A percentile compares a stretch with the other conserved stretches of the same genome.
phyloP scores from a whole-genome alignment of 2,329 filamentous ascomycete genomes.

The Fusarium gaditjirri region DNA sequence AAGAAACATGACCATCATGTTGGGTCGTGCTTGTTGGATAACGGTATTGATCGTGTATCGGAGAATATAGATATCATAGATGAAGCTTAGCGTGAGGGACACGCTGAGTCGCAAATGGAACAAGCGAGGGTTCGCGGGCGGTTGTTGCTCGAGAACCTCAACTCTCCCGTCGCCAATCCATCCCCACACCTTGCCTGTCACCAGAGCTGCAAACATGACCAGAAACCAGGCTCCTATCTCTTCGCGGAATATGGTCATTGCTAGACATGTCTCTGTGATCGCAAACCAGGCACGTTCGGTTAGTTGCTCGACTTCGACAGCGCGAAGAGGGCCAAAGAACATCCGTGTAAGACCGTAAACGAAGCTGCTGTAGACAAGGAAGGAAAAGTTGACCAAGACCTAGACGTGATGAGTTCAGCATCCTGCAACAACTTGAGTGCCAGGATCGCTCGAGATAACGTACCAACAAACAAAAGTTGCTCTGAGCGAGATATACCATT shows the following conservation, averaged over 20 bases:
- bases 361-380: slow-evolving; percentile 82
- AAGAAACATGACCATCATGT: slow-evolving; percentile 99
- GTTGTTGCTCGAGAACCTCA: slow-evolving; percentile 94
- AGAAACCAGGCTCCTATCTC: slow-evolving; percentile 95
- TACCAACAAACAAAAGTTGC: slow-evolving; percentile 93
- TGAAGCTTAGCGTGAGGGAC: slow-evolving; percentile 80
- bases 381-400: slow-evolving; percentile 91
- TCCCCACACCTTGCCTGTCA: slow-evolving; percentile 96
- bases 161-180: slow-evolving; percentile 98
- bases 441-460: slow-evolving; percentile 44
- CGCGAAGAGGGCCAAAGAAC: slow-evolving; percentile 88
- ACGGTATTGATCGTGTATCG: slow-evolving; percentile 85
- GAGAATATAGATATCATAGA: slow-evolving; percentile 84
- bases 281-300: slow-evolving; percentile 99
- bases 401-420: slow-evolving; percentile 49
- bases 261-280: slow-evolving; percentile 93
- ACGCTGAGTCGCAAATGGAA: slow-evolving; percentile 86
- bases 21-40: slow-evolving; percentile 86
- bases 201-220: slow-evolving; percentile 92
- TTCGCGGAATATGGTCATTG: slow-evolving; percentile 98
- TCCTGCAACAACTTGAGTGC: background rate
- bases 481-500: slow-evolving; percentile 95
- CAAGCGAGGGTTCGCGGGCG: slow-evolving; percentile 84
- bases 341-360: slow-evolving; percentile 89
- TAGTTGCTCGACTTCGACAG: slow-evolving; percentile 95